A percentile compares a stretch with the other conserved stretches of the same genome.
Conservation (phyloP, 345 rosid species). For the Toxicodendron radicans region DNA sequence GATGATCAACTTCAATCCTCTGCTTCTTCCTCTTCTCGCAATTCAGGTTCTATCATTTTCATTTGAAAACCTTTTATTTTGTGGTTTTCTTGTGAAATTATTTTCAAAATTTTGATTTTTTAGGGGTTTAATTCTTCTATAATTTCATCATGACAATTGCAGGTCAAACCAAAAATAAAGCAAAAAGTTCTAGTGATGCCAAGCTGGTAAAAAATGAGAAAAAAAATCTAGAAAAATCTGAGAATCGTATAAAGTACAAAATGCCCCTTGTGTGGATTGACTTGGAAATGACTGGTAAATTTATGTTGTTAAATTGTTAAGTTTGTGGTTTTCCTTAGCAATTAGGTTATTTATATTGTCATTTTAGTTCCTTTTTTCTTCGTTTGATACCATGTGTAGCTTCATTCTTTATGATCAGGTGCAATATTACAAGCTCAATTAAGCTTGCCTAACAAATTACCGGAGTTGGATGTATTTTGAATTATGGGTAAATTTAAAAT, state of each 20-base stretch:
- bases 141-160: conserved; percentile 24
- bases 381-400: too few relatives aligned
- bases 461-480: too few relatives aligned
- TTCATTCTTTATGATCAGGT: too few relatives aligned
- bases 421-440: too few relatives aligned
- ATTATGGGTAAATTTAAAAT: too few relatives aligned
- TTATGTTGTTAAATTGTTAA: not conserved
- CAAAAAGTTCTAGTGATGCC: conserved; percentile 9
- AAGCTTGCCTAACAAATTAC: too few relatives aligned
- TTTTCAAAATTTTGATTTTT: not conserved
- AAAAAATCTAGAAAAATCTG: not conserved
- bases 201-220: not conserved
- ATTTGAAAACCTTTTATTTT: too few relatives aligned
- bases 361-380: too few relatives aligned
- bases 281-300: conserved; percentile 90
- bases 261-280: conserved; percentile 96
- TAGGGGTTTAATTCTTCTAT: too few relatives aligned
- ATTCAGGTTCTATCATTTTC: not conserved
- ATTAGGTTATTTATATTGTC: not conserved
- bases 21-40: conserved; percentile 18
- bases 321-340: not conserved
- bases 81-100: not conserved
- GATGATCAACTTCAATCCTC: conserved; percentile 23
- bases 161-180: conserved; percentile 20
- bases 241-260: conserved; percentile 30